Evolutionary conservation across 148 eudicot genomes (phyloP), one percentile per base, ranked within the genome.

Genomic region (Linanthus parryae): DNA sequence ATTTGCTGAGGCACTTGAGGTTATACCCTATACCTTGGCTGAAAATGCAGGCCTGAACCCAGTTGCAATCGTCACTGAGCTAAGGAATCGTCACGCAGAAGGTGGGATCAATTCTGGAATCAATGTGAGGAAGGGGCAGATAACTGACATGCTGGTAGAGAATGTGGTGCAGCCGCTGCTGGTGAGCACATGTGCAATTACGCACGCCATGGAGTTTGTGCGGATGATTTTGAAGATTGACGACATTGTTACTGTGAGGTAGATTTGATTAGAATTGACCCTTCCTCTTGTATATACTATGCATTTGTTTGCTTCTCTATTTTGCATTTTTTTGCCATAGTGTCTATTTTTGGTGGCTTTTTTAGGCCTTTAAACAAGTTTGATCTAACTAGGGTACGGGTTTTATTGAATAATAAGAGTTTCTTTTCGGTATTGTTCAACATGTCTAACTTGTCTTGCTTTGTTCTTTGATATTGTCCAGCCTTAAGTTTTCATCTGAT

Each of bases 151-250:
- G 57, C 52, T 84, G 71, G 94, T 84, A 59, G 96, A 88, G 66
- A 88, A 88, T 61, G 96, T 88, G 59, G 83, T 88, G 48, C 94
- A 88, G 74, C 96, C 96, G 3, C 70, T 88, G 72, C 81, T 88
- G 25, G 96, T 88, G 63, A 84, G 96, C 59, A 88, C 96, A 5
- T 81, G 96, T 64, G 96, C 96, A 12, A 70, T 88, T 43, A 56
- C 75, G 18, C 57, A 83, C 69, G 92, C 96, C 3, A 78, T 88
- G 0, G 96, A 84, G 66, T 88, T 88, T 38, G 96, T 88, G 50
- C 74, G 85, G 67, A 88, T 88, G 96, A 88, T 88, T 56, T 70
- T 88, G 83, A 88, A 88, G 94, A 88, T 88, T 68, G 96, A 88
- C 66, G 96, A 88, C 68, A 88, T 87, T 62, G 96, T 88, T 60